Evolutionary conservation across 176 grass and related monocot species (phyloP), one percentile per base, ranked within the genome.

Genomic region (Eleusine coracana): DNA sequence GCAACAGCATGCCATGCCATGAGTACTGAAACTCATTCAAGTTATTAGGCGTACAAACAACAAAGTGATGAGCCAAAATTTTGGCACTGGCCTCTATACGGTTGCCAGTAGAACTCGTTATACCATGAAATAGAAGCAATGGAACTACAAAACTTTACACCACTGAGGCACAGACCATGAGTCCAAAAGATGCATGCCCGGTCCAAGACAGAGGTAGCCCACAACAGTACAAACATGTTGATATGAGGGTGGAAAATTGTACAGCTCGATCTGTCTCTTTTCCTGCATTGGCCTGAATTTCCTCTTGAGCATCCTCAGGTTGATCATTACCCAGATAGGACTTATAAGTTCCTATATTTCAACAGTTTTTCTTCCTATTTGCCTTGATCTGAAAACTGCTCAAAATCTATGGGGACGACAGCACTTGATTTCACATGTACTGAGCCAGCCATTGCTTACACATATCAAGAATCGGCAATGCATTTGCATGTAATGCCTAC

Each of bases 391-490:
- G 21, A 73, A 72, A 66, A 58, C 28, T 58, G 58, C 31, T 56
- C 56, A 58, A 71, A 56, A 73, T 80, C 63, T 39, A 70, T 5
- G 10, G 45, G 20, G 38, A 17, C 49, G 60, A 68, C 46, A 79
- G 42, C 75, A 28, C 44, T 72, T 58, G 34, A 80, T 66, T 68
- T 89, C 90, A 97, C 94, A 93, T 98, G 84, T 93, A 98, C 75
- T 98, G 91, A 63, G 89, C 78, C 52, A 98, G 83, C 96, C 96
- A 98, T 75, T 95, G 93, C 80, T 92, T 95, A 71, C 96, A 98
- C 92, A 92, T 88, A 66, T 98, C 96, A 76, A 93, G 86, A 44
- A 98, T 89, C 1, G 88, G 82, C 54, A 90, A 66, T 65, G 91
- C 87, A 77, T 98, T 98, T 86, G 92, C 84, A 80, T 92, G 87